Conservation (phyloP, 2,329 filamentous ascomycete genomes). For the Falciphora oryzae region DNA sequence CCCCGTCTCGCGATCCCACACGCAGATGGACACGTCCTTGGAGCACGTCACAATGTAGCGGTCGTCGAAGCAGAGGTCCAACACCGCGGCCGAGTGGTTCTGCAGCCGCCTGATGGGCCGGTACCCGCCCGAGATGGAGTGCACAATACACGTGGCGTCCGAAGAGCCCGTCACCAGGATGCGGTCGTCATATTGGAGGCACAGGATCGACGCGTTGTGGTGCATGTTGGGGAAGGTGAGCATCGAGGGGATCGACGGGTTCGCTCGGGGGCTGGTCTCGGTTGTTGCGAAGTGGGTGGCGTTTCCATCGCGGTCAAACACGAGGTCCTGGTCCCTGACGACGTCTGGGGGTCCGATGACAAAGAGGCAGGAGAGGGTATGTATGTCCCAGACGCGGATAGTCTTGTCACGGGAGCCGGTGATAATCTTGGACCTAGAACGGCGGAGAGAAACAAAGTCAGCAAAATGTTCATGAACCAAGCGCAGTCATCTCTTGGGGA, state of each 20-base stretch:
- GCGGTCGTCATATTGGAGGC: conserved; percentile 86
- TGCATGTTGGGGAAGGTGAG: conserved; percentile 54
- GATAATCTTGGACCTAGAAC: conserved; percentile 76
- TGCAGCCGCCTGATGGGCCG: conserved; percentile 71
- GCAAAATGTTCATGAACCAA: neutral
- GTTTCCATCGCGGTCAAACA: conserved; percentile 45
- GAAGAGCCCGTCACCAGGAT: conserved; percentile 95
- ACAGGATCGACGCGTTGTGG: conserved; percentile 90
- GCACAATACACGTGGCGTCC: conserved; percentile 85
- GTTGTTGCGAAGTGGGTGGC: conserved; percentile 49
- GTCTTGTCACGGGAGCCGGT: conserved; percentile 94
- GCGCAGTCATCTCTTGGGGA: neutral
- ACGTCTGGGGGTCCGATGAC: conserved; percentile 76
- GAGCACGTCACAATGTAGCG: conserved; percentile 94
- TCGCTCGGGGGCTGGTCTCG: conserved; percentile 26
- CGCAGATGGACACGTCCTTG: conserved; percentile 89
- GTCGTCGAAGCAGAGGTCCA: conserved; percentile 90
- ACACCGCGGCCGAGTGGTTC: conserved; percentile 79
- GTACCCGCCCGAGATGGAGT: conserved; percentile 75
- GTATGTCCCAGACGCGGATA: conserved; percentile 93
- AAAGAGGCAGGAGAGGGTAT: conserved; percentile 76
- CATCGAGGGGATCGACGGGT: conserved; percentile 44
- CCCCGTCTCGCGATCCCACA: conserved; percentile 85
- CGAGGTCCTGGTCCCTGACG: conserved; percentile 44
- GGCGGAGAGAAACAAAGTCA: conserved; percentile 7